Evolutionary conservation across 2,329 filamentous ascomycete species (phyloP).

Genomic region (Penicillium nordicum): DNA sequence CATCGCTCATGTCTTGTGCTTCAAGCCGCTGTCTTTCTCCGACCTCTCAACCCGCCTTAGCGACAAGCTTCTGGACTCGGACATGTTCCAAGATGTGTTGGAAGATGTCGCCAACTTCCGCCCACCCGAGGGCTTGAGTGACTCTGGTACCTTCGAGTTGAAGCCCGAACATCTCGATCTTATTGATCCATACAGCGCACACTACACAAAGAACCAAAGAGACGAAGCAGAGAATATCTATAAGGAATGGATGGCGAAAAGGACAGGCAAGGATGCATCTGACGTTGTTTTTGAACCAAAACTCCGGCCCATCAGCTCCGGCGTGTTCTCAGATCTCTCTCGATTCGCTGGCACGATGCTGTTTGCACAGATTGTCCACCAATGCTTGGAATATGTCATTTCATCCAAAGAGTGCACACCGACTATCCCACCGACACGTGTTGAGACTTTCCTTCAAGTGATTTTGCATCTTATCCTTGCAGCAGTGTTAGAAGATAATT

Average conservation of each 20-base stretch:
- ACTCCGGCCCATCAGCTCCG: slow-evolving; percentile 69
- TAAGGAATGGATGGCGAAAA: slow-evolving; percentile 80
- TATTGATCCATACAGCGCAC: slow-evolving; percentile 91
- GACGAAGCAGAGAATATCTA: slow-evolving; percentile 92
- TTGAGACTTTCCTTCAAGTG: slow-evolving; percentile 90
- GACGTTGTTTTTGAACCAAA: slow-evolving; percentile 92
- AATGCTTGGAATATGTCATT: slow-evolving; percentile 77
- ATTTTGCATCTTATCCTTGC: slow-evolving; percentile 83
- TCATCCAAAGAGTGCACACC: slow-evolving; percentile 66
- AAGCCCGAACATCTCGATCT: slow-evolving; percentile 81
- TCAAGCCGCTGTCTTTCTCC: slow-evolving; percentile 92
- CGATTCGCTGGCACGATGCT: slow-evolving; percentile 77
- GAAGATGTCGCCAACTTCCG: slow-evolving; percentile 87
- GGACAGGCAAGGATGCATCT: slow-evolving; percentile 72
- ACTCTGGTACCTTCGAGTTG: slow-evolving; percentile 91
- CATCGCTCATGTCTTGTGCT: slow-evolving; percentile 89
- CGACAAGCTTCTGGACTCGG: slow-evolving; percentile 83
- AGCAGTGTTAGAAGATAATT: slow-evolving; percentile 77
- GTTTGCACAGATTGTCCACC: slow-evolving; percentile 87
- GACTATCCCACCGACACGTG: slow-evolving; percentile 71
- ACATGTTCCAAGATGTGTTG: slow-evolving; percentile 80
- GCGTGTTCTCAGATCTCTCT: slow-evolving; percentile 73
- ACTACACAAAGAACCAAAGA: slow-evolving; percentile 94
- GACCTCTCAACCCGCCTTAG: slow-evolving; percentile 83
- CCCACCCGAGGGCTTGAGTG: slow-evolving; percentile 82